Percentiles rank a stretch among this genome's conserved stretches.
These are phyloP conservation scores for Tricholoma saponaceum DNA, from an alignment of 768 basidiomycete species.

Conservation along the genomic window DNA sequence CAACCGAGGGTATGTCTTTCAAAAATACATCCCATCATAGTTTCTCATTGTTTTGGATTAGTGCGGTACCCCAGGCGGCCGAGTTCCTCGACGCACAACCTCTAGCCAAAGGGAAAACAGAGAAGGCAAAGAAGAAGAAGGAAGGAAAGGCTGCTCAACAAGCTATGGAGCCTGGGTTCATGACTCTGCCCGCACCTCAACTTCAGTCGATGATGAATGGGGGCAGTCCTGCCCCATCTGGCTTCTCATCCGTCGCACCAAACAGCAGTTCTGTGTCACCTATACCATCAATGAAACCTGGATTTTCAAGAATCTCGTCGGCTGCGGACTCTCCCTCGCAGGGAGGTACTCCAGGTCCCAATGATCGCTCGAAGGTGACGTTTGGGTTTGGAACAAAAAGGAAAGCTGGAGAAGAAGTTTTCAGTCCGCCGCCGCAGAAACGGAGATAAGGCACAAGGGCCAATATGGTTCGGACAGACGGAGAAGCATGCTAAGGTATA, in stretches of 20 bases:
- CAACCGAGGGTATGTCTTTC: conserved; percentile 71
- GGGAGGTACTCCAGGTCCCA: conserved; percentile 53
- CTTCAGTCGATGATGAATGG: conserved; percentile 36
- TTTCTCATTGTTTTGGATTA: conserved; percentile 24
- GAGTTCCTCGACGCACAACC: conserved; percentile 82
- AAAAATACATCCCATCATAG: conserved; percentile 3
- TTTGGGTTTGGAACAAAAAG: conserved; percentile 79
- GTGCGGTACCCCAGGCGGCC: conserved; percentile 81
- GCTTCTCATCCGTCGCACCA: conserved; percentile 22
- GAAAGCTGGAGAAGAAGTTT: conserved; percentile 71
- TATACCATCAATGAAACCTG: conserved; percentile 49
- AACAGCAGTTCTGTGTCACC: conserved; percentile 52
- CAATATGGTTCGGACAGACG: background rate
- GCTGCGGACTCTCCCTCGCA: conserved; percentile 48
- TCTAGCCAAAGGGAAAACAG: conserved; percentile 78
- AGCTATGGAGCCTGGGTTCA: conserved; percentile 54
- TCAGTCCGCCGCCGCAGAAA: conserved; percentile 66
- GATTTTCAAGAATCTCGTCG: conserved; percentile 74
- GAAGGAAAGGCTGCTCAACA: conserved; percentile 54
- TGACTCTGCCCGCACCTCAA: conserved; percentile 64
- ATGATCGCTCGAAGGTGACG: conserved; percentile 69
- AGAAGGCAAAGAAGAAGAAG: conserved; percentile 80
- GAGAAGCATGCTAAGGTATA: background rate
- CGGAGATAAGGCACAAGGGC: conserved; percentile 27
- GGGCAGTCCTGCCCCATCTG: conserved; percentile 42